Conservation (phyloP, 495 filamentous ascomycete genomes). For the Lichenothelia convexa region DNA sequence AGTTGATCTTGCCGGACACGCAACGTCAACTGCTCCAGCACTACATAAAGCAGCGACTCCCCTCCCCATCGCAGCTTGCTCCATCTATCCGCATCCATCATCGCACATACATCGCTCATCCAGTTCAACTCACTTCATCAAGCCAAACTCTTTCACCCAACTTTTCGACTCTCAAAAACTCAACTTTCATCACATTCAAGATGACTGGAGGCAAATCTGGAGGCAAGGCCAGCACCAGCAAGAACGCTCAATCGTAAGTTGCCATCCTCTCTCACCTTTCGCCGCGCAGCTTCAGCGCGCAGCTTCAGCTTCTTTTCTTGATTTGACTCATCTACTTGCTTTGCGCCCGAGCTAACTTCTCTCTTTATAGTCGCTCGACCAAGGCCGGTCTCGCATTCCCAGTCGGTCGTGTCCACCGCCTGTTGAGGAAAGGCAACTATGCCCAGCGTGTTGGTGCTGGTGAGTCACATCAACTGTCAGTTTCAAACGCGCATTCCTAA, state of each 20-base stretch:
- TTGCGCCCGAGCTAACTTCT: constrained; percentile 20
- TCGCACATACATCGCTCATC: constrained; percentile 10
- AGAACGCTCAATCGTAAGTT: constrained; percentile 92
- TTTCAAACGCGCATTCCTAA: constrained; percentile 2
- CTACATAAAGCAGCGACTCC: constrained; percentile 13
- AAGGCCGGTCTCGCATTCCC: constrained; percentile 99
- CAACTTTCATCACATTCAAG: constrained; percentile 51
- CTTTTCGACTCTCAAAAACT: too few species aligned
- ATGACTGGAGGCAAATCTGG: constrained; percentile 99
- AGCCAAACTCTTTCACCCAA: constrained; percentile 8
- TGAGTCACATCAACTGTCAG: constrained; percentile 22
- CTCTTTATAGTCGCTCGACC: constrained; percentile 70
- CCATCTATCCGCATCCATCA: constrained; percentile 12
- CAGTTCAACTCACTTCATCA: constrained; percentile 17
- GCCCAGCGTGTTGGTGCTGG: constrained; percentile 98
- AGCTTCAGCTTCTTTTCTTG: constrained; percentile 10
- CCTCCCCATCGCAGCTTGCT: constrained; percentile 12
- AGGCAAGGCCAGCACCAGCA: constrained; percentile 92
- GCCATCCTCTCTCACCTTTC: constrained; percentile 7
- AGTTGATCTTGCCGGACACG: too few species aligned
- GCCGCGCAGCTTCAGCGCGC: neutral
- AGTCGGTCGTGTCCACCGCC: constrained; percentile 98
- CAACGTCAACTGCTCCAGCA: too few species aligned
- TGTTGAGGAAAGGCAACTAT: constrained; percentile 99
- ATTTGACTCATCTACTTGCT: too few species aligned